Percentiles rank a stretch among this genome's conserved stretches.
phyloP scores from a whole-genome alignment of 495 filamentous ascomycete genomes.

The Xylaria telfairii region DNA sequence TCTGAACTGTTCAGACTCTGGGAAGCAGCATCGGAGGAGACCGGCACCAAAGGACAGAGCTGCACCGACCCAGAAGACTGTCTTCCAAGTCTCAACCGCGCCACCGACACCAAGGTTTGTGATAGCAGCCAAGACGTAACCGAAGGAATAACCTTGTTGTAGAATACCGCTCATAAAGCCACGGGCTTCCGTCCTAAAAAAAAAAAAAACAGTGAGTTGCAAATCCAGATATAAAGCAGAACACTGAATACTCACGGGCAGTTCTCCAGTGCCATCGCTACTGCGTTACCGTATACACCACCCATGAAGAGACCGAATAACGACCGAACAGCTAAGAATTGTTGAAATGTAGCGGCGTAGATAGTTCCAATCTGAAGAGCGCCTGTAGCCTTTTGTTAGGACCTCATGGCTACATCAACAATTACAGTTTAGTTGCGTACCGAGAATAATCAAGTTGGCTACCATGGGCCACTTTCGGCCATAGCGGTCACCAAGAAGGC shows the following conservation, averaged over 20 bases:
- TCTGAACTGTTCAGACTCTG: slow-evolving; percentile 73
- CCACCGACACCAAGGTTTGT: slow-evolving; percentile 71
- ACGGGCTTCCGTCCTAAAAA: slow-evolving; percentile 57
- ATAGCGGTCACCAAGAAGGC: slow-evolving; percentile 73
- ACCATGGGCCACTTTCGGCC: slow-evolving; percentile 87
- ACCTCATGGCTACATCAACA: slow-evolving; percentile 10
- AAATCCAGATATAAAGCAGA: not conserved
- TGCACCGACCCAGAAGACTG: slow-evolving; percentile 67
- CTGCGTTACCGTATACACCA: slow-evolving; percentile 81
- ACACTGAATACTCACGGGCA: slow-evolving; percentile 57
- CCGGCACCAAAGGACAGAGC: slow-evolving; percentile 69
- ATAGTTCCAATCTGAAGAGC: slow-evolving; percentile 75
- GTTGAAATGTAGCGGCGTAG: slow-evolving; percentile 67
- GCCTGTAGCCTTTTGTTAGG: slow-evolving; percentile 47
- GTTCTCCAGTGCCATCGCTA: slow-evolving; percentile 80
- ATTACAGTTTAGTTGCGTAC: slow-evolving; percentile 21
- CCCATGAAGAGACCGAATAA: slow-evolving; percentile 86
- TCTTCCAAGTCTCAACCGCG: slow-evolving; percentile 63
- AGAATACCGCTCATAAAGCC: slow-evolving; percentile 80
- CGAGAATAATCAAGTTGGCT: slow-evolving; percentile 68
- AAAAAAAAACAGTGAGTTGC: slow-evolving; percentile 26
- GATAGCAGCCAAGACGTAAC: slow-evolving; percentile 75
- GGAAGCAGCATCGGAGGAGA: slow-evolving; percentile 67
- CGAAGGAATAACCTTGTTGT: slow-evolving; percentile 78
- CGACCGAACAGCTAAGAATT: slow-evolving; percentile 72